Conservation (phyloP, 768 basidiomycete genomes). For the Termitomyces sp. region DNA sequence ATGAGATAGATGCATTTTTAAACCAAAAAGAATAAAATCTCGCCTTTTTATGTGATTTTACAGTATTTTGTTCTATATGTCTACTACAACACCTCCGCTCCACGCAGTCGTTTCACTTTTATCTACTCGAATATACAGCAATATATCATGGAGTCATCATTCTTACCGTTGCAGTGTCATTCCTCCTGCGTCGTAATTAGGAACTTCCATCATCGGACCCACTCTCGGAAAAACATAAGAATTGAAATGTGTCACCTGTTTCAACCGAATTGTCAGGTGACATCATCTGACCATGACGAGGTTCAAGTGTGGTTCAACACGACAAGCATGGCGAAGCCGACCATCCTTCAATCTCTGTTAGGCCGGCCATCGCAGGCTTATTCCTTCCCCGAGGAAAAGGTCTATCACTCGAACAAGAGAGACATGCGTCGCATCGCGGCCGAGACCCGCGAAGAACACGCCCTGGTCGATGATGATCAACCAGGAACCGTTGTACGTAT, state of each 20-base stretch:
- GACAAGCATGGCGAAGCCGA: constrained; percentile 45
- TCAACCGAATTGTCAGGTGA: constrained; percentile 2
- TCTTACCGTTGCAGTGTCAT: no score
- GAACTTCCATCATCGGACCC: no score
- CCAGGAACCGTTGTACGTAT: constrained; percentile 9
- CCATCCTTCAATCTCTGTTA: constrained; percentile 55
- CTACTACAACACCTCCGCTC: no score
- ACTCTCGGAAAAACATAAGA: no score
- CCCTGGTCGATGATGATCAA: constrained; percentile 4
- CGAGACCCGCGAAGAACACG: constrained; percentile 18
- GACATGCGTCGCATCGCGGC: constrained; percentile 49
- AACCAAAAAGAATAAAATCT: constrained; percentile 34
- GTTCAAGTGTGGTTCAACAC: background rate
- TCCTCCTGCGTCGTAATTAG: no score
- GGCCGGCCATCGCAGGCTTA: constrained; percentile 64
- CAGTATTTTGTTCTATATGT: constrained; percentile 4
- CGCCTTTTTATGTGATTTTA: background rate
- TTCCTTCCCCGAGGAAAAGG: constrained; percentile 35
- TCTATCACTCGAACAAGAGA: constrained; percentile 47
- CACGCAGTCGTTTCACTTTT: background rate
- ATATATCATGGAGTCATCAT: no score
- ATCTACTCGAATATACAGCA: background rate
- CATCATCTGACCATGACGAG: constrained; percentile 8
- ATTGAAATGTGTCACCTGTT: no score
- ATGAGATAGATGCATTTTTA: constrained; percentile 77